These are phyloP conservation scores for Tympanopsis confertula DNA, from an alignment of 2,329 filamentous ascomycete genomes.

Conservation along the genomic window DNA sequence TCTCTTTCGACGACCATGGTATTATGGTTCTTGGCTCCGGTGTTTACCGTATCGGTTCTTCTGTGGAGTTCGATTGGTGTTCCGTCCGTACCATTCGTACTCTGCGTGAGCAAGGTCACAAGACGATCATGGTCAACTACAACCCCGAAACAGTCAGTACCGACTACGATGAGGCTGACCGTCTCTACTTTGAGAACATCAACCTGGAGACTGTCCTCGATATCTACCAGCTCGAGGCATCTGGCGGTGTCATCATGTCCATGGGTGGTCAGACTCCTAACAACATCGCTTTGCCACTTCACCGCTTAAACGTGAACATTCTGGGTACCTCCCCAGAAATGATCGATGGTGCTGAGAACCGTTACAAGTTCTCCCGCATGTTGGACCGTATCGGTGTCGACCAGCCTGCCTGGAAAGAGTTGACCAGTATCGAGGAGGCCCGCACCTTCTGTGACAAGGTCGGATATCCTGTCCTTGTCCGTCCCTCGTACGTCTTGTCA, in stretches of 20 bases:
- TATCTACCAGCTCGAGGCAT: slow-evolving; percentile 79
- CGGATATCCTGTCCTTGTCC: slow-evolving; percentile 83
- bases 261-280: slow-evolving; percentile 98
- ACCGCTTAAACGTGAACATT: slow-evolving; percentile 81
- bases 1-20: slow-evolving; percentile 77
- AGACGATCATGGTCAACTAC: slow-evolving; percentile 93
- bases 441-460: slow-evolving; percentile 78
- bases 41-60: slow-evolving; percentile 93
- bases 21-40: slow-evolving; percentile 94
- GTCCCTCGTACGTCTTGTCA: slow-evolving; percentile 91
- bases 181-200: slow-evolving; percentile 93
- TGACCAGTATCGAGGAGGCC: slow-evolving; percentile 89
- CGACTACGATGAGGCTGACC: slow-evolving; percentile 89
- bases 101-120: slow-evolving; percentile 69
- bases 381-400: slow-evolving; percentile 88
- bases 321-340: slow-evolving; percentile 95
- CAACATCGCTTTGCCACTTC: slow-evolving; percentile 86
- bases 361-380: slow-evolving; percentile 98
- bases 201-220: slow-evolving; percentile 81
- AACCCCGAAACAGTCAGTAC: slow-evolving; percentile 85
- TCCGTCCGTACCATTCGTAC: slow-evolving; percentile 90
- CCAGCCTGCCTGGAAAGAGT: slow-evolving; percentile 94
- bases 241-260: slow-evolving; percentile 77
- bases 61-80: slow-evolving; percentile 98
- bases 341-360: slow-evolving; percentile 95